Base-by-base conservation (phyloP, 2,329 filamentous ascomycete genomes). In the Metarhizium rileyi region DNA sequence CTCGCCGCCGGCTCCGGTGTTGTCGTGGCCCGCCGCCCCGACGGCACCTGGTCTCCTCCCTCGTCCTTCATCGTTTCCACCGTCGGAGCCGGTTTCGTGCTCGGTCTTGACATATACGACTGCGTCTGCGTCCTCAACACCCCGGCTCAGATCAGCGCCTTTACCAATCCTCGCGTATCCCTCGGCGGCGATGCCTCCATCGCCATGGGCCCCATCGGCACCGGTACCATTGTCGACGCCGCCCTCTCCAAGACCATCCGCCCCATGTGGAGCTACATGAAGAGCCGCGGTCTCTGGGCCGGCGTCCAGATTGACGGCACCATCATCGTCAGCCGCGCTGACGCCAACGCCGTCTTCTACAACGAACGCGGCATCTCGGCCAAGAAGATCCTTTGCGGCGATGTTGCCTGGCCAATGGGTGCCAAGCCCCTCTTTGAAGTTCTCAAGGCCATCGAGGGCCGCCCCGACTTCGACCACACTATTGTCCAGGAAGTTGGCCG, bases 291-390 rank as follows among this genome's bases (percentile, higher is more conserved):
- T 1, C 76, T 91, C 50, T 91, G 90, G 63, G 85, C 84, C 1
- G 86, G 87, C 12, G 77, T 90, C 0, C 84, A 89, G 55, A 74
- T 90, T n/a, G 87, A 91, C 56, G 87, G 87, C 2, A 90, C 87
- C 0, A 75, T 91, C 18, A 74, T 91, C 40, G 81, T 90, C 46
- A 83, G 87, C 59, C 77, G 87, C 22, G 79, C 76, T 0, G 87
- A 90, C 56, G 87, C 89, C 60, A 93, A 93, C 60, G 82, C 86
- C 52, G 75, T 78, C 9, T 91, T 91, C 57, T 93, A 90, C 61
- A 79, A 81, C 16, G 75, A 87, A 53, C 60, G 60, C 12, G 59
- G 61, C n/a, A 69, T 71, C 43, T 58, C 63, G 0, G 64, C 67
- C 5, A 55, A 61, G 47, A 62, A 55, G 49, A 71, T 72, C 41